Evolutionary conservation across 139 green algal species (phyloP), one percentile per base, ranked within the genome.

Genomic region (Chlamydomonas sphaeroides): DNA sequence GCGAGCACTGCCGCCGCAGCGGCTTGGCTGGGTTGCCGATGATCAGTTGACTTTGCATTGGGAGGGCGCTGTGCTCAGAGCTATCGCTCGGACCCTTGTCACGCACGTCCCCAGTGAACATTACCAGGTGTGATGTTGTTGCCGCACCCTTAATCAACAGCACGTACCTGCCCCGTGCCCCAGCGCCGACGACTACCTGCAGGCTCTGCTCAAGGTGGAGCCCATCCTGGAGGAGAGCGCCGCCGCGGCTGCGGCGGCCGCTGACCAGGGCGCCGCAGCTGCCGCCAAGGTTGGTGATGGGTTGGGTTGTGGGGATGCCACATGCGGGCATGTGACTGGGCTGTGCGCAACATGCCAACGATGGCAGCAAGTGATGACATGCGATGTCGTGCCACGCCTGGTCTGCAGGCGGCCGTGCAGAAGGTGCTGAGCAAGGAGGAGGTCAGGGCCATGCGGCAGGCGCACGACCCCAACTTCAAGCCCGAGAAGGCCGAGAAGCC

Each of bases 381-480:
- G 75, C n/a, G n/a, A n/a, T n/a, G n/a, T n/a, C n/a, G n/a, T n/a
- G n/a, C n/a, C n/a, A n/a, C n/a, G n/a, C n/a, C n/a, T n/a, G n/a
- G n/a, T n/a, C n/a, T n/a, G n/a, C 87, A 92, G 89, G 89, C 87
- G 17, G 91, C 92, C n/a, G 91, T 86, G 5, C 72, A 89, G 11
- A 85, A 91, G 65, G 85, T 92, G 83, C 83, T 96, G 65, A 88
- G 69, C 36, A 90, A 83, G 49, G 91, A 96, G 41, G 90, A 95
- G 68, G 75, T 93, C 56, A 36, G 39, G 35, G 68, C 67, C 20
- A 88, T 94, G 84, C 87, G 94, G 28, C 92, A 92, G 65, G 75
- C 91, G 36, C 86, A 84, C 5, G 94, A 97, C 81, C 94, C 94
- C 26, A 96, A 95, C 84, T 96, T 90, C 72, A 77, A 79, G 38